phyloP scores from a whole-genome alignment of 331 rosid genomes.

The Acacia concinna region DNA sequence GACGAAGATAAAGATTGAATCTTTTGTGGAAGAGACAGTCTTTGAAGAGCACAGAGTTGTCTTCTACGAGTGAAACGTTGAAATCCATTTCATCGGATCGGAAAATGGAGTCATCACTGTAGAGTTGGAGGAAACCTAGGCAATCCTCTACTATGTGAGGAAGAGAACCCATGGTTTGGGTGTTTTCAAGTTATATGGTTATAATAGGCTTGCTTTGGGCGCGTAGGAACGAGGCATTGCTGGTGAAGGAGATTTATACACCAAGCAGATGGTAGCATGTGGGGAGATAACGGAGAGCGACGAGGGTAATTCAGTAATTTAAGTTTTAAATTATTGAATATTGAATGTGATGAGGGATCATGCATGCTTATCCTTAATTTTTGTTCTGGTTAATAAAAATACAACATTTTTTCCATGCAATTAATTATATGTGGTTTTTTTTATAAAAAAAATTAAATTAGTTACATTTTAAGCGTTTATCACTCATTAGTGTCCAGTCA shows the following conservation, averaged over 20 bases:
- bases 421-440: no score
- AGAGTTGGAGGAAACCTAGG: conserved; percentile 83
- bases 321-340: background rate
- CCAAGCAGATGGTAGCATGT: background rate
- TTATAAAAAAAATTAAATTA: no score
- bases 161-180: conserved; percentile 64
- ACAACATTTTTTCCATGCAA: background rate
- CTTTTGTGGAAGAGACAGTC: conserved; percentile 54
- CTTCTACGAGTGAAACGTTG: conserved; percentile 42
- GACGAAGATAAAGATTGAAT: conserved; percentile 63
- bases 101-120: conserved; percentile 66
- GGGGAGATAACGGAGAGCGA: background rate
- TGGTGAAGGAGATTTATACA: conserved; percentile 15
- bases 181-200: background rate
- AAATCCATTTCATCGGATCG: conserved; percentile 55
- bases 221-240: background rate
- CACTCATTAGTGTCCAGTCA: no score
- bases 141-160: conserved; percentile 80
- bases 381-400: background rate
- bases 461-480: rapidly evolving
- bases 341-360: background rate
- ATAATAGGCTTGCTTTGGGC: background rate
- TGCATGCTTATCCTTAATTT: background rate
- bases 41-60: conserved; percentile 51
- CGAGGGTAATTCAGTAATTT: conserved; percentile 37